These are phyloP conservation scores for Nectriaceae sp. DNA, from an alignment of 2,329 filamentous ascomycete genomes.

Conservation along the genomic window DNA sequence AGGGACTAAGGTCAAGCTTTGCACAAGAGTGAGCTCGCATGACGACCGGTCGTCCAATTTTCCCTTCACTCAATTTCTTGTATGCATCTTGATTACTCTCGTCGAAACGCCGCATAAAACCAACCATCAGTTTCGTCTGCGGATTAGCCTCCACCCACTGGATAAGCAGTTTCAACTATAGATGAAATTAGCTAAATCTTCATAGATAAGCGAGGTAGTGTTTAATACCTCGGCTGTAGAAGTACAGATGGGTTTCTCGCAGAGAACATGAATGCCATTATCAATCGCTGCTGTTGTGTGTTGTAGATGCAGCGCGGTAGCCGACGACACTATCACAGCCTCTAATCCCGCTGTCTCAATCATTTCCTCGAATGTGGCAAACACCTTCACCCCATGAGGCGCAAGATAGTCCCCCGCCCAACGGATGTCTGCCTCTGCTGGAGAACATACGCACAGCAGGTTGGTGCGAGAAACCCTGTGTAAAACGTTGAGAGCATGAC, in stretches of 20 bases:
- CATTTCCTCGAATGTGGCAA: conserved; percentile 49
- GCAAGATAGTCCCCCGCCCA: conserved; percentile 47
- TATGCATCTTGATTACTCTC: conserved; percentile 3
- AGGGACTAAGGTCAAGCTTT: neutral
- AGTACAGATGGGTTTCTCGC: conserved; percentile 56
- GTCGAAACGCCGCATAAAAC: neutral
- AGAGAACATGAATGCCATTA: conserved; percentile 56
- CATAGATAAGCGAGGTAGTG: neutral
- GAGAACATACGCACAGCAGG: neutral
- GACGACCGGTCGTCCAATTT: neutral
- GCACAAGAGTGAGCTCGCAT: neutral
- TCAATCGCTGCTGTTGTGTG: conserved; percentile 58
- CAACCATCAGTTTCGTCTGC: neutral
- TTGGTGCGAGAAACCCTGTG: neutral
- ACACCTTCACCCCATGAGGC: conserved; percentile 46
- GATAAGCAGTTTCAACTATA: neutral
- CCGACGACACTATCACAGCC: conserved; percentile 42
- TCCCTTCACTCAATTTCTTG: neutral
- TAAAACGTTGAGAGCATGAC: neutral
- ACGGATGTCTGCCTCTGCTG: conserved; percentile 35
- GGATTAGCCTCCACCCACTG: neutral
- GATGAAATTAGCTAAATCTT: neutral
- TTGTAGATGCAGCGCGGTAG: conserved; percentile 57
- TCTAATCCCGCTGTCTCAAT: conserved; percentile 38
- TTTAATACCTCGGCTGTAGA: neutral